phyloP scores from a whole-genome alignment of 768 basidiomycete species.

The Cantharellus cinnabarinus region DNA sequence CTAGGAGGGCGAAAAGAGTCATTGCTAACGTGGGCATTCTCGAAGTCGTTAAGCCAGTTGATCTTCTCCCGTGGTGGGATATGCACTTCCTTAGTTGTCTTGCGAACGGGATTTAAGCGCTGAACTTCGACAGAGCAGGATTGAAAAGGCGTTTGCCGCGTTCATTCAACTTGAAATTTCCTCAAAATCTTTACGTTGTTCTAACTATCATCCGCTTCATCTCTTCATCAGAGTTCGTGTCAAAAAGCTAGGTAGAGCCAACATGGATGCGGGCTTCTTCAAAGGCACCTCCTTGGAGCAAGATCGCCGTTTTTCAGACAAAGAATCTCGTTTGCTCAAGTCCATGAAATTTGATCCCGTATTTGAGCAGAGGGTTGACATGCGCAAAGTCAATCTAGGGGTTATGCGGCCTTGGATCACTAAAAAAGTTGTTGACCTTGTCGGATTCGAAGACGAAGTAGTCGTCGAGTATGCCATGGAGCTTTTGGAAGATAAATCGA shows the following conservation, averaged over 20 bases:
- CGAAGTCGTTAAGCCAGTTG: too few species aligned
- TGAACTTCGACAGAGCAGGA: too few species aligned
- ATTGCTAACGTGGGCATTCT: too few species aligned
- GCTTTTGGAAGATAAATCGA: constrained; percentile 64
- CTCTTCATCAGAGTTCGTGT: background rate
- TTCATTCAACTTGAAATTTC: background rate
- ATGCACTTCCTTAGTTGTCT: too few species aligned
- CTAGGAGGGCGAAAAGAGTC: too few species aligned
- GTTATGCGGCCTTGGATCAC: constrained; percentile 94
- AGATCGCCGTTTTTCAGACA: constrained; percentile 85
- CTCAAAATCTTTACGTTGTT: background rate
- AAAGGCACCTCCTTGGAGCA: constrained; percentile 58
- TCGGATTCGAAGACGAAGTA: constrained; percentile 92
- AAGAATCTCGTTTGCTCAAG: constrained; percentile 78
- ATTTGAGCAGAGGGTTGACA: constrained; percentile 88
- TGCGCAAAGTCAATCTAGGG: constrained; percentile 81
- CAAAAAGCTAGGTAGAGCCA: background rate
- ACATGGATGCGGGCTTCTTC: constrained; percentile 8
- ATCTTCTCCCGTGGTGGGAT: too few species aligned
- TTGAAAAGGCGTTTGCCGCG: too few species aligned
- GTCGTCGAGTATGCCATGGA: constrained; percentile 94
- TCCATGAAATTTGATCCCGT: constrained; percentile 75
- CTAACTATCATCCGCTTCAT: background rate
- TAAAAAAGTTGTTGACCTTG: constrained; percentile 73
- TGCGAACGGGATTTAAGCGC: too few species aligned